phyloP scores from a whole-genome alignment of 2,329 filamentous ascomycete genomes.

The Celoporthe dispersa region DNA sequence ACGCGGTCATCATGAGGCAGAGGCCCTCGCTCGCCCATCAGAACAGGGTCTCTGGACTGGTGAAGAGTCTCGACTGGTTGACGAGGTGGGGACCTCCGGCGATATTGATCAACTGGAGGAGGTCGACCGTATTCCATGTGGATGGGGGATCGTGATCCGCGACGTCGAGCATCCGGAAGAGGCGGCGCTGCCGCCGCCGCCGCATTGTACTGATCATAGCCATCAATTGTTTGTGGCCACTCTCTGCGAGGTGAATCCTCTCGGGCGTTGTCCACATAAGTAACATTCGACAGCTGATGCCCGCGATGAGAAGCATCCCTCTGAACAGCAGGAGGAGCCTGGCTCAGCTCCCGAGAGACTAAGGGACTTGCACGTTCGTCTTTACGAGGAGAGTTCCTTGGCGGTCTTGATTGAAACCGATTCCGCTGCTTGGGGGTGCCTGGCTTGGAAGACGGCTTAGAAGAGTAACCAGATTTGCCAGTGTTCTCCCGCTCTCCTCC shows the following conservation, averaged over 20 bases:
- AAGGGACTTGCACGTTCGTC: constrained; percentile 32
- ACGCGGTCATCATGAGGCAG: constrained; percentile 28
- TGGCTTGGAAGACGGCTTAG: constrained; percentile 26
- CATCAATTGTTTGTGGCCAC: constrained; percentile 25
- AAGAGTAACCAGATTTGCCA: constrained; percentile 12
- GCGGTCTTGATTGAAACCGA: constrained; percentile 19
- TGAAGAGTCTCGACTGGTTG: constrained; percentile 36
- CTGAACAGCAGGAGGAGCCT: constrained; percentile 1
- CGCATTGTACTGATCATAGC: constrained; percentile 30
- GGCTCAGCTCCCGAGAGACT: constrained; percentile 33
- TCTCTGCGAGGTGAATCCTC: constrained; percentile 23
- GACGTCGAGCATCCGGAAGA: constrained; percentile 28
- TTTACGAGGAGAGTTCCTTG: constrained; percentile 16
- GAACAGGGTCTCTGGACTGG: constrained; percentile 35
- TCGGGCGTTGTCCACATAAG: constrained; percentile 26
- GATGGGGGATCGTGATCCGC: constrained; percentile 41
- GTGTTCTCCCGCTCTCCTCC: constrained; percentile 17
- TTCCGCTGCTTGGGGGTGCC: constrained; percentile 27
- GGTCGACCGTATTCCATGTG: constrained; percentile 38
- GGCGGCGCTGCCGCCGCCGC: constrained; percentile 26
- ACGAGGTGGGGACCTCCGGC: constrained; percentile 38
- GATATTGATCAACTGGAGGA: constrained; percentile 36
- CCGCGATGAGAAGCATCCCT: constrained; percentile 21
- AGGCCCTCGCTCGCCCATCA: constrained; percentile 36
- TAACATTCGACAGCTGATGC: constrained; percentile 19